Conservation (phyloP, 1,284 basidiomycete species). For the Apiotrichum laibachii region DNA sequence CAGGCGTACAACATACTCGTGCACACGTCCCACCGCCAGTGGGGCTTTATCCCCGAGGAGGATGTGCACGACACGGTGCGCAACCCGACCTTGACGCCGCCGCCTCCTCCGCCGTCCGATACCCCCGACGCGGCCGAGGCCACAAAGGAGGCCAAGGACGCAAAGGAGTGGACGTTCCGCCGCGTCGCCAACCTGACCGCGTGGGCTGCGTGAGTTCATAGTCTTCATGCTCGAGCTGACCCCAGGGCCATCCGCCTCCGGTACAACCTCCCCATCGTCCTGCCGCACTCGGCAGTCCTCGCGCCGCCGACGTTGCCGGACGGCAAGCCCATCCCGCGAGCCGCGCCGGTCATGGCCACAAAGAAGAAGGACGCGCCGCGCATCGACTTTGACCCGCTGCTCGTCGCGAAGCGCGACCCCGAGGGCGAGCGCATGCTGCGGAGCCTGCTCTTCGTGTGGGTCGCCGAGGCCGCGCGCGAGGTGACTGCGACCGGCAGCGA, state of each 20-base stretch:
- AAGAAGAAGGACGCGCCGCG: constrained; percentile 1
- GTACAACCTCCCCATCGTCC: constrained; percentile 40
- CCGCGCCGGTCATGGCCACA: neutral
- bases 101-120: constrained; percentile 2
- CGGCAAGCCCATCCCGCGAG: constrained; percentile 2
- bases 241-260: constrained; percentile 43
- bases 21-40: constrained; percentile 34
- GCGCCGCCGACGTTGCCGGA: constrained; percentile 8
- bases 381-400: constrained; percentile 46
- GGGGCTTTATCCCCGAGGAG: constrained; percentile 48
- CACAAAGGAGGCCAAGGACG: constrained; percentile 15
- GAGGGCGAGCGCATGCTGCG: constrained; percentile 42
- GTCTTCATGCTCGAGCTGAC: constrained; percentile 3
- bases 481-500: constrained; percentile 1
- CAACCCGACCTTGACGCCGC: neutral
- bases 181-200: constrained; percentile 45
- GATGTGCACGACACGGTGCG: constrained; percentile 46
- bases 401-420: constrained; percentile 38
- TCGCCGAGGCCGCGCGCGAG: constrained; percentile 35
- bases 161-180: constrained; percentile 48
- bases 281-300: constrained; percentile 22
- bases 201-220: constrained; percentile 47
- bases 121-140: constrained; percentile 8
- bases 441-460: constrained; percentile 33
- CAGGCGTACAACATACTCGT: constrained; percentile 44